Base-by-base conservation (phyloP, 768 basidiomycete genomes). In the Podaxis carcinomalis region DNA sequence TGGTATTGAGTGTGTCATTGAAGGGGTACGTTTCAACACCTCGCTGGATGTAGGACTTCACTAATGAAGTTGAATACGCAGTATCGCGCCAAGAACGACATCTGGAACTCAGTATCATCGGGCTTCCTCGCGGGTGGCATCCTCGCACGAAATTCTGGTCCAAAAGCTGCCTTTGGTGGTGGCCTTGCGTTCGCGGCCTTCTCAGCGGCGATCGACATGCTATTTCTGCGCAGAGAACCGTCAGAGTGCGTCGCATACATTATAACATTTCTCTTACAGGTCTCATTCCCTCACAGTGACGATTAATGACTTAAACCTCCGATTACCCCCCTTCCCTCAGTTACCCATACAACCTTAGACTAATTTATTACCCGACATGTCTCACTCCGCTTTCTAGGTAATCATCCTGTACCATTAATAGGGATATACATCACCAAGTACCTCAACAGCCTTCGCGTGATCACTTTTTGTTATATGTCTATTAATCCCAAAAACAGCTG, bases 61-160 rank as follows among this genome's bases (percentile, higher is more conserved):
- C 54, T 62, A 28, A 53, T 32, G 35, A 6, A 56, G 27, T 32
- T 49, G 39, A 46, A 44, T 28, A 32, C 44, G 16, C 63, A 97
- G 95, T 98, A 97, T 74, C 93, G 96, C 49, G 95, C 93, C 7
- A 94, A 88, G 75, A 95, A 97, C 69, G 96, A 98, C 72, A 92
- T 98, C 66, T 88, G 86, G 59, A 98, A 98, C 71, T 90, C 93
- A 9, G 83, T 93, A 16, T 83, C 87, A 11, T 89, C 92, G 5
- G 96, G 96, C 1, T 93, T 96, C 71, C 71, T 95, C 3, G 85
- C 94, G 2, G 96, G 96, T 28, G 94, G 90, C 39, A 78, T 97
- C 19, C 84, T 98, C 3, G 95, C 95, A 9, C 83, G 92, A 40
- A 86, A 91, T 68, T 86, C 93, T 0, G 95, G 96, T 0, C 92